Conservation (phyloP, 768 basidiomycete genomes). For the Xerocomellus amylosporus region DNA sequence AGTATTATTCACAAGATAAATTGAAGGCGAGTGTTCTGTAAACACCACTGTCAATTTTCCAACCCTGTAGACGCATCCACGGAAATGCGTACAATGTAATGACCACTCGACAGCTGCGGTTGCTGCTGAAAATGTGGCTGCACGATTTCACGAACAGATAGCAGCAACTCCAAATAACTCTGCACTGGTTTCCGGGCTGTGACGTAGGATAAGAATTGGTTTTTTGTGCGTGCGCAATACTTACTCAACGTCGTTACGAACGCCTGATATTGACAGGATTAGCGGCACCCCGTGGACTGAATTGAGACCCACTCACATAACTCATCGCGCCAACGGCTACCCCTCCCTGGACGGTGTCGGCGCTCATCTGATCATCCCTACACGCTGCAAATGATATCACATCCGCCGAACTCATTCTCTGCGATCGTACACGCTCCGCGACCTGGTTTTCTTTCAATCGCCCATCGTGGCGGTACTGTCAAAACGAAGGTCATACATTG, state of each 20-base stretch:
- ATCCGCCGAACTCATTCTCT: conserved; percentile 67
- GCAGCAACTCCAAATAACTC: conserved; percentile 62
- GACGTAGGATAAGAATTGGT: not conserved
- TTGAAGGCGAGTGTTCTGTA: conserved; percentile 28
- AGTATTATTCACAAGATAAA: conserved; percentile 29
- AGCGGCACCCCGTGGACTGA: not conserved
- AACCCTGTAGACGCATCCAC: not conserved
- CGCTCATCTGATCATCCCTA: conserved; percentile 68
- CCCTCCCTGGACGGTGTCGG: conserved; percentile 62
- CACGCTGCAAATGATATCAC: conserved; percentile 78
- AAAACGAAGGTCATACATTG: not conserved
- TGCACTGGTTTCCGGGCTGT: conserved; percentile 52
- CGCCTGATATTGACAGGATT: conserved; percentile 42
- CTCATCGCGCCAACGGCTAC: conserved; percentile 79
- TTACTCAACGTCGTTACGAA: conserved; percentile 52
- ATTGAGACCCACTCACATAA: conserved; percentile 46
- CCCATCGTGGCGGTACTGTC: conserved; percentile 59
- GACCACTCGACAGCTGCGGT: conserved; percentile 72
- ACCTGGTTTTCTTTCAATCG: conserved; percentile 47
- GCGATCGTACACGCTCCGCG: conserved; percentile 27
- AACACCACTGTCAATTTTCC: not conserved
- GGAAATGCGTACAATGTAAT: conserved; percentile 49
- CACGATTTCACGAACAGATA: conserved; percentile 56
- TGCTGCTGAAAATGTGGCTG: conserved; percentile 63
- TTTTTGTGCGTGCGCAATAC: conserved; percentile 5